A percentile compares a stretch with the other conserved stretches of the same genome.
Conservation (phyloP, 148 eudicot genomes). For the Suaeda aralocaspica region DNA sequence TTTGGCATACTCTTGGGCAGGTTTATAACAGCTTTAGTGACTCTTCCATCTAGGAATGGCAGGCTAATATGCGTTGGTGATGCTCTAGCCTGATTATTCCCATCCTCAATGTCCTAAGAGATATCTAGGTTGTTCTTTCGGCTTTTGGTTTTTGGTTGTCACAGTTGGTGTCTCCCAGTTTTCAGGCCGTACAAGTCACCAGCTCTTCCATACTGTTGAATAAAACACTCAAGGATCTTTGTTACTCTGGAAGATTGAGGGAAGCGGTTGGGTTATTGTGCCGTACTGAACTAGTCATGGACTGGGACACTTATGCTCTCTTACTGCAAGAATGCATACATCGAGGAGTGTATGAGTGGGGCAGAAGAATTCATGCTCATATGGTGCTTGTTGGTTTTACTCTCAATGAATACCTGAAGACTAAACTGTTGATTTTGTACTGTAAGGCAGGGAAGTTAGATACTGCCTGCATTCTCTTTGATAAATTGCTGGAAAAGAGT, state of each 20-base stretch:
- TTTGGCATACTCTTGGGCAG: background rate
- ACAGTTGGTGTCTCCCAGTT: conserved; percentile 59
- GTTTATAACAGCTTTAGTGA: too few relatives aligned
- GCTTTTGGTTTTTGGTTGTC: conserved; percentile 31
- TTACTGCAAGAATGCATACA: conserved; percentile 81
- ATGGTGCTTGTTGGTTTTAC: conserved; percentile 72
- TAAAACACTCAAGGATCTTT: conserved; percentile 55
- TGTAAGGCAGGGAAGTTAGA: conserved; percentile 69
- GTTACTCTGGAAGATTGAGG: conserved; percentile 65
- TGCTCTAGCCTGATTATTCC: background rate
- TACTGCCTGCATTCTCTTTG: conserved; percentile 51
- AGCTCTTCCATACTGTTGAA: conserved; percentile 41
- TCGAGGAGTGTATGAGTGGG: conserved; percentile 47
- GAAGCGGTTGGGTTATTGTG: conserved; percentile 65
- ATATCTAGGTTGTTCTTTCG: conserved; percentile 2
- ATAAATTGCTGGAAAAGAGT: conserved; percentile 34
- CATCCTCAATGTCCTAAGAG: background rate
- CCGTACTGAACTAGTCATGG: conserved; percentile 36
- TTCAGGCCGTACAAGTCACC: conserved; percentile 50
- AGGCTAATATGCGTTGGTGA: background rate
- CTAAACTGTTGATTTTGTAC: conserved; percentile 73
- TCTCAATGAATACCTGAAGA: conserved; percentile 55
- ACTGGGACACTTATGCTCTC: conserved; percentile 61
- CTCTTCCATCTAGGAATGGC: background rate
- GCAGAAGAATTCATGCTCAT: conserved; percentile 64